Base-by-base conservation (phyloP, 345 rosid genomes). In the Gossypium bickii region DNA sequence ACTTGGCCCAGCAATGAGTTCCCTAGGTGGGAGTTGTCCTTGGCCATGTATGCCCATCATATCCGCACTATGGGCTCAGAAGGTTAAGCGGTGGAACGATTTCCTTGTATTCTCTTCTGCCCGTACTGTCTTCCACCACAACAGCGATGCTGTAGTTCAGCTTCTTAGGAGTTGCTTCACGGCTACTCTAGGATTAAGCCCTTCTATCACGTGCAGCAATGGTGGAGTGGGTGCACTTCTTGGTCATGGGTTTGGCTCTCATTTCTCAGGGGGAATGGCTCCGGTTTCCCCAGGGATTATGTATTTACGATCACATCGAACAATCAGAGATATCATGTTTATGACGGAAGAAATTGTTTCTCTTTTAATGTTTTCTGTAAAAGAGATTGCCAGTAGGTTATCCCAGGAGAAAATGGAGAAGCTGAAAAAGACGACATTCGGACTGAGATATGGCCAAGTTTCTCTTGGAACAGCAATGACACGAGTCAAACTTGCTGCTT, bases 31-130 rank as follows among this genome's bases (percentile, higher is more conserved):
- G 20, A 84, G 97, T 76, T 95, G 99, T 79, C 98, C 97, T 24
- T 95, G 99, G 99, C 99, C 98, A 62, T 91, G 93, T 89, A 87
- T 90, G 96, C 97, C 99, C 45, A 90, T 95, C 66, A 74, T 91
- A 79, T 90, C 64, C 85, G 61, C 99, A 18, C 77, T 95, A 64
- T 95, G 99, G 99, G 86, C 89, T 49, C 99, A 93, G 85, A 93
- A 93, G 84, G 98, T 88, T 59, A 95, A 87, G 84, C 97, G 97
- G 22, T 95, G 99, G 99, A 89, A 83, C 61, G 99, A 91, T 80
- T 91, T 84, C 82, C 88, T 95, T 45, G 85, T 93, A 75, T 95
- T 91, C 79, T 87, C 88, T 79, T 94, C 99, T 73, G 90, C 98
- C 67, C 82, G 86, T n/a, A 91, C 99, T 9, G 93, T 93, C 78